A percentile compares a stretch with the other conserved stretches of the same genome.
phyloP scores from a whole-genome alignment of 768 basidiomycete genomes.

The Pleurotus eryngii region DNA sequence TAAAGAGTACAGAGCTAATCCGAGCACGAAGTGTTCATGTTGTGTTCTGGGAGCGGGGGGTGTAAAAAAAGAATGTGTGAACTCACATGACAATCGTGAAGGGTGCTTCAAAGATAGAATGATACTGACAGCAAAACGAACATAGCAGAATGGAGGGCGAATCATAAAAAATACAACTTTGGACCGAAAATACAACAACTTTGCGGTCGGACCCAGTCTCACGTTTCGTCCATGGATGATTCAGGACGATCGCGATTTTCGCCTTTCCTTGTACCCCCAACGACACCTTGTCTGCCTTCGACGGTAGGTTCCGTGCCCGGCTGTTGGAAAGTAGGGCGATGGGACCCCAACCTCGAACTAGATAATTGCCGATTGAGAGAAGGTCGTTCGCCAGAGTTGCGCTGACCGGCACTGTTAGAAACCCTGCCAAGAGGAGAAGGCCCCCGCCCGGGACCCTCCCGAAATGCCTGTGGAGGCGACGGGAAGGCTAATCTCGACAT shows the following conservation, averaged over 20 bases:
- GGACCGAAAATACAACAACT: not conserved
- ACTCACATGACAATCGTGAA: conserved; percentile 6
- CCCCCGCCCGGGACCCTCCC: conserved; percentile 22
- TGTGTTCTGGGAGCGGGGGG: not conserved
- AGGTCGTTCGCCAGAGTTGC: conserved; percentile 20
- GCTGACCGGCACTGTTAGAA: not conserved
- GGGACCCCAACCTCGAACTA: conserved; percentile 6
- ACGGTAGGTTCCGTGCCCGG: conserved; percentile 8
- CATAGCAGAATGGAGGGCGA: conserved; percentile 1
- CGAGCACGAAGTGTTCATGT: not conserved
- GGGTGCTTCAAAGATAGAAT: not conserved
- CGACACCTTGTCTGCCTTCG: not conserved
- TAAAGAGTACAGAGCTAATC: not conserved
- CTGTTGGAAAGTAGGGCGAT: conserved; percentile 3
- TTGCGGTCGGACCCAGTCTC: conserved; percentile 9
- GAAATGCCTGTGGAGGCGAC: conserved; percentile 31
- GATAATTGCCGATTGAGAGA: conserved; percentile 22
- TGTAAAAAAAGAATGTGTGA: conserved; percentile 1
- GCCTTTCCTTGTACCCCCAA: conserved; percentile 8
- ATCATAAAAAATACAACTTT: conserved; percentile 1
- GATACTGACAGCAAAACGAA: conserved; percentile 6
- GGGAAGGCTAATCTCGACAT: conserved; percentile 23
- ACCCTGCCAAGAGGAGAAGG: conserved; percentile 1
- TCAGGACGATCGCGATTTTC: conserved; percentile 19
- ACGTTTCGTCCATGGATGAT: conserved; percentile 12